Conservation (phyloP, 1,284 basidiomycete genomes). For the Rhizoctonia solani region DNA sequence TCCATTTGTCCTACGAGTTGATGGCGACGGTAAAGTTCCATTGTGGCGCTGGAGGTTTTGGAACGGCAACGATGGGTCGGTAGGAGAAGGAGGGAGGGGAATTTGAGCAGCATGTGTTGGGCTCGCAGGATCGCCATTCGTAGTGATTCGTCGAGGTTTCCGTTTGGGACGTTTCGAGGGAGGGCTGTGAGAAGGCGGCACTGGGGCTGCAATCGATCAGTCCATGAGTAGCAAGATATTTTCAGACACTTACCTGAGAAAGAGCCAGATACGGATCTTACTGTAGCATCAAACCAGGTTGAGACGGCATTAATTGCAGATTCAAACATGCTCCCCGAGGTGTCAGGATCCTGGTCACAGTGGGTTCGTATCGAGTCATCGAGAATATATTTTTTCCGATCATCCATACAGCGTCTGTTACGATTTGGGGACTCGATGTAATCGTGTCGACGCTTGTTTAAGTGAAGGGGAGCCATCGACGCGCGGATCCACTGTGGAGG, state of each 20-base stretch:
- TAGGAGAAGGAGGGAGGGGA: constrained; percentile 14
- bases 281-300: background rate
- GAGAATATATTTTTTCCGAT: background rate
- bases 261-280: background rate
- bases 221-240: background rate
- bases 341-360: background rate
- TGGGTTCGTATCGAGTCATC: background rate
- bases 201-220: background rate
- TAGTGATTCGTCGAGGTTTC: background rate
- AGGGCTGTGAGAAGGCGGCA: constrained; percentile 15
- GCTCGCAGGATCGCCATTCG: background rate
- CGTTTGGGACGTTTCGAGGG: constrained; percentile 9
- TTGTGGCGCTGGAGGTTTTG: background rate
- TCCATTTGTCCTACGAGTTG: background rate
- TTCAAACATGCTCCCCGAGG: background rate
- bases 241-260: background rate
- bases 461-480: constrained; percentile 9
- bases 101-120: background rate
- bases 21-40: background rate
- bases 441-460: background rate
- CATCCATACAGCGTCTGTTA: constrained; percentile 15
- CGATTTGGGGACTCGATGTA: constrained; percentile 5
- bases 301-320: background rate
- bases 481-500: constrained; percentile 15
- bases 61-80: background rate